These are phyloP conservation scores for Hypoxylon perforatum DNA, from an alignment of 495 filamentous ascomycete species.

Conservation along the genomic window DNA sequence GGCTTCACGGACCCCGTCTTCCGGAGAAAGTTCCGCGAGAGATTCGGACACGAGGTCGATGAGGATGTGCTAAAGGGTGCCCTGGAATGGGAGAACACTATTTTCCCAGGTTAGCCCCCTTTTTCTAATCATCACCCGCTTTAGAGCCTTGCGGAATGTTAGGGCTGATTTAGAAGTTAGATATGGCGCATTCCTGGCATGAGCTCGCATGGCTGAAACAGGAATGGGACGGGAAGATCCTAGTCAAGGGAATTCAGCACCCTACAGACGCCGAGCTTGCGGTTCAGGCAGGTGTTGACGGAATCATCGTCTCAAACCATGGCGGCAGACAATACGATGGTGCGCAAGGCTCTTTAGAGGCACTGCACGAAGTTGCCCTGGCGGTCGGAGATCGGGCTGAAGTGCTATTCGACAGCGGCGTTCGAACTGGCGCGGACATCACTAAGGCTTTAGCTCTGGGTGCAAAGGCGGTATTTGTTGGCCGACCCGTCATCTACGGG, in stretches of 20 bases:
- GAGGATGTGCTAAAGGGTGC: conserved; percentile 39
- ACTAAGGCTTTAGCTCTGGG: conserved; percentile 64
- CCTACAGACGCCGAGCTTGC: conserved; percentile 50
- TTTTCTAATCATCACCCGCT: not conserved
- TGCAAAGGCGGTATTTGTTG: conserved; percentile 63
- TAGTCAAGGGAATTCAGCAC: conserved; percentile 58
- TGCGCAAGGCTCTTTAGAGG: conserved; percentile 53
- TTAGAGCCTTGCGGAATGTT: not conserved
- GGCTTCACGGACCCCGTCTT: conserved; percentile 73
- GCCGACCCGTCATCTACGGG: conserved; percentile 61
- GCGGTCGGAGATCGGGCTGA: conserved; percentile 57
- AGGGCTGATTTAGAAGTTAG: conserved; percentile 60
- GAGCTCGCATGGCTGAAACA: conserved; percentile 64
- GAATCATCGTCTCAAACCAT: conserved; percentile 55
- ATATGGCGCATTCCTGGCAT: conserved; percentile 67
- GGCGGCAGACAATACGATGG: conserved; percentile 61
- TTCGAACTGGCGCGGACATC: conserved; percentile 61
- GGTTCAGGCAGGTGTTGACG: conserved; percentile 47
- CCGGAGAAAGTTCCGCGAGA: conserved; percentile 51
- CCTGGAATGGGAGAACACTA: conserved; percentile 38
- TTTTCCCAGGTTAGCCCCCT: conserved; percentile 34
- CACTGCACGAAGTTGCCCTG: conserved; percentile 59
- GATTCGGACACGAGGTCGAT: conserved; percentile 46
- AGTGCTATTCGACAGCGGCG: conserved; percentile 62
- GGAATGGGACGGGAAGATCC: conserved; percentile 70